These are phyloP conservation scores for Ophiocordyceps unilateralis DNA, from an alignment of 2,329 filamentous ascomycete species.

Conservation along the genomic window DNA sequence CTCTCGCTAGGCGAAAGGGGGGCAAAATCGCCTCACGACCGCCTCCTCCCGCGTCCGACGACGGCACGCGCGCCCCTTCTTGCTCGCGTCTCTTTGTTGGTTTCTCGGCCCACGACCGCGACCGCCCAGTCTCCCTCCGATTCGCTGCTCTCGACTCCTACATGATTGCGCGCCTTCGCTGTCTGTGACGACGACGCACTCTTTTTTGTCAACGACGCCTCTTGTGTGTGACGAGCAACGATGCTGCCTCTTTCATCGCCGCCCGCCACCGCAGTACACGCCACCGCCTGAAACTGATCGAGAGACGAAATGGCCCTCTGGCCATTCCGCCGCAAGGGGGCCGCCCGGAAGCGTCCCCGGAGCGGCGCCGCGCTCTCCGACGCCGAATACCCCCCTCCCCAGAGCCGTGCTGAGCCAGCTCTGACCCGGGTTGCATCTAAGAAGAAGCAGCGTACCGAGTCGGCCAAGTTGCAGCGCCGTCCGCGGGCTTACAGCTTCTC, in stretches of 20 bases:
- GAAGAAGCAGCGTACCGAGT: slow-evolving; percentile 27
- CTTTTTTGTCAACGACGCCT: neutral
- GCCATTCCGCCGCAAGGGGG: slow-evolving; percentile 62
- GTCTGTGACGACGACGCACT: neutral
- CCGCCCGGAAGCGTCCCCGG: slow-evolving; percentile 40
- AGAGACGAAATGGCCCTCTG: slow-evolving; percentile 54
- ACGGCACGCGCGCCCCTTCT: neutral
- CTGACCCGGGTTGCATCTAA: slow-evolving; percentile 10
- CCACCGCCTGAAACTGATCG: neutral
- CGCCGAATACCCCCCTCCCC: slow-evolving; percentile 25
- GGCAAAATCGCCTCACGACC: neutral
- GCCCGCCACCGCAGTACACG: neutral
- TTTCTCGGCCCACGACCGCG: neutral
- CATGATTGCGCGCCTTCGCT: neutral
- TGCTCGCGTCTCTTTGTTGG: neutral
- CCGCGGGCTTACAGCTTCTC: slow-evolving; percentile 44
- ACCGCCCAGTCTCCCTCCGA: neutral
- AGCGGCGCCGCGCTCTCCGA: slow-evolving; percentile 36
- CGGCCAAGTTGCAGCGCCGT: slow-evolving; percentile 29
- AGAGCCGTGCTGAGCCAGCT: slow-evolving; percentile 16
- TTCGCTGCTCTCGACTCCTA: neutral
- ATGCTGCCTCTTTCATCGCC: slow-evolving; percentile 2
- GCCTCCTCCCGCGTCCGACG: neutral
- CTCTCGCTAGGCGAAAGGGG: neutral
- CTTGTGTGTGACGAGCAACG: neutral